Conservation (phyloP, 805 yeast genomes). For the Sugiyamaella boreocaroliniensis region DNA sequence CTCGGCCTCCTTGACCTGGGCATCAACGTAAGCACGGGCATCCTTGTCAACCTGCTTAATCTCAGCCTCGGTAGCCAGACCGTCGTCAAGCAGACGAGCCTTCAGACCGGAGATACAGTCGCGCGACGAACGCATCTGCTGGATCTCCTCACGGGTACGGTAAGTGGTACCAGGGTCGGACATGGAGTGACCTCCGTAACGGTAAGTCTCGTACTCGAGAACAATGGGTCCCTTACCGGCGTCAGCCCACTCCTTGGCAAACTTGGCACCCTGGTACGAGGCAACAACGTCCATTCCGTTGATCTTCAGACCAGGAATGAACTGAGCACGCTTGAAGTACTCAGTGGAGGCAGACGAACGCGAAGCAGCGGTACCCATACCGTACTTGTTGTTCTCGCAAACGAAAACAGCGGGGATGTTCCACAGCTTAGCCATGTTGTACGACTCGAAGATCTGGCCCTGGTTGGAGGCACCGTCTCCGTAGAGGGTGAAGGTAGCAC, state of each 20-base stretch:
- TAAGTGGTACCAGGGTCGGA: slow-evolving; percentile 99
- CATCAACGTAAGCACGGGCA: slow-evolving; percentile 92
- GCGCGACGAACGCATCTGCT: slow-evolving; percentile 97
- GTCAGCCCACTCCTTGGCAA: slow-evolving; percentile 93
- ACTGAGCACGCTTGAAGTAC: slow-evolving; percentile 98
- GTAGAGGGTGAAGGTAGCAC: slow-evolving; percentile 81
- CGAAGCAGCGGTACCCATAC: slow-evolving; percentile 98
- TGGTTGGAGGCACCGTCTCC: slow-evolving; percentile 99
- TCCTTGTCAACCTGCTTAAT: slow-evolving; percentile 91
- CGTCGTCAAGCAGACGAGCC: slow-evolving; percentile 72
- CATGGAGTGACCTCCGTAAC: slow-evolving; percentile 99
- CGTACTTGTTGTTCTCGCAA: slow-evolving; percentile 98
- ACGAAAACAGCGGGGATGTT: slow-evolving; percentile 89
- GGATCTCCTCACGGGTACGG: slow-evolving; percentile 99
- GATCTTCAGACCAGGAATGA: slow-evolving; percentile 96
- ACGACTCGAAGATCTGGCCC: slow-evolving; percentile 97
- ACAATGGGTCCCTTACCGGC: slow-evolving; percentile 95
- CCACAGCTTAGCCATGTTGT: slow-evolving; percentile 99
- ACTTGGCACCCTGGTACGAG: slow-evolving; percentile 89
- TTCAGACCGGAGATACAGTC: slow-evolving; percentile 97
- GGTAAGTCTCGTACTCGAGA: slow-evolving; percentile 94
- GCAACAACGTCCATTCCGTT: slow-evolving; percentile 99
- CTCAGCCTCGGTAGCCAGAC: slow-evolving; percentile 89
- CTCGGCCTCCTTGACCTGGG: slow-evolving; percentile 90
- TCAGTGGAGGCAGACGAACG: slow-evolving; percentile 96